Conservation (phyloP, 1,139 yeast species). For the Taiozyma sp. region DNA sequence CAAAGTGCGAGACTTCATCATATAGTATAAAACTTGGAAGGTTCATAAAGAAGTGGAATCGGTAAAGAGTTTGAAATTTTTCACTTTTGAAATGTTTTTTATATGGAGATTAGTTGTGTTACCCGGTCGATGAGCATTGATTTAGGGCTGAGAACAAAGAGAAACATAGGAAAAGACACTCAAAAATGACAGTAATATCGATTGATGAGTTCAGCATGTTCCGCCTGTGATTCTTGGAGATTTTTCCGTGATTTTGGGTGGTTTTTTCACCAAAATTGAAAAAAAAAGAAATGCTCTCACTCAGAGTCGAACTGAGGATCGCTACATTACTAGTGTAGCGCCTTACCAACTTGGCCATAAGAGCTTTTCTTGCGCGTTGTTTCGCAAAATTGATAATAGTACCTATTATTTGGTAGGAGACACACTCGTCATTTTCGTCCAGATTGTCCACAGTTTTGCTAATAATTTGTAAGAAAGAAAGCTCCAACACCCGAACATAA, state of each 20-base stretch:
- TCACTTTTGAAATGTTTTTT: neutral
- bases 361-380: conserved; percentile 18
- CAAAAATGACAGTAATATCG: no score
- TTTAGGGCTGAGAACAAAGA: neutral
- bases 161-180: neutral
- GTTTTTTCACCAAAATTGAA: neutral
- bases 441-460: no score
- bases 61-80: neutral
- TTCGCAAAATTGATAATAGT: no score
- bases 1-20: conserved; percentile 27
- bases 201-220: no score
- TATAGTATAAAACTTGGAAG: conserved; percentile 28
- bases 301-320: conserved; percentile 36
- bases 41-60: conserved; percentile 17
- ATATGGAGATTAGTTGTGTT: neutral
- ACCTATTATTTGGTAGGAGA: neutral
- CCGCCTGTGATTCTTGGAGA: no score
- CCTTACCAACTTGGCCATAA: conserved; percentile 39
- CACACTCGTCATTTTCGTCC: neutral
- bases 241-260: no score
- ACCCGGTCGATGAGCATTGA: neutral
- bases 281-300: conserved; percentile 29
- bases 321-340: conserved; percentile 38
- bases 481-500: no score
- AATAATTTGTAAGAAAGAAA: neutral